These are phyloP conservation scores for Leishmania tarentolae DNA, from an alignment of 208 protist species.

Conservation along the genomic window DNA sequence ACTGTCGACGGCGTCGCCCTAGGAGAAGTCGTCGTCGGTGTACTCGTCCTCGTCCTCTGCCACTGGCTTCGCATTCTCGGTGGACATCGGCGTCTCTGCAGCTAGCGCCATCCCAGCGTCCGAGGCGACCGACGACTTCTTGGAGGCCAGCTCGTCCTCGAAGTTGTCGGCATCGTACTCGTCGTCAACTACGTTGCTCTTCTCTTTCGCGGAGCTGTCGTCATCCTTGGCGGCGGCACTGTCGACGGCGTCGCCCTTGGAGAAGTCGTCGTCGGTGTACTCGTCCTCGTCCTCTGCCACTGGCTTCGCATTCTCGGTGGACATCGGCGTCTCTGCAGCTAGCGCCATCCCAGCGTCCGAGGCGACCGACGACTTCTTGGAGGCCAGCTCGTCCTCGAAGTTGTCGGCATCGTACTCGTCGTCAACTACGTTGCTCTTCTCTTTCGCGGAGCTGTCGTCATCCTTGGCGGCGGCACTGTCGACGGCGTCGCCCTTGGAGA, in stretches of 20 bases:
- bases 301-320: no score
- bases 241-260: neutral
- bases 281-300: neutral
- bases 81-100: neutral
- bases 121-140: neutral
- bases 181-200: neutral
- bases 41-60: neutral
- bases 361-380: constrained; percentile 8
- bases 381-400: constrained; percentile 32
- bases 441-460: constrained; percentile 4
- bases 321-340: no score
- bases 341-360: neutral
- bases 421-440: neutral
- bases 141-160: neutral
- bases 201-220: neutral
- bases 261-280: constrained; percentile 17
- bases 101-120: neutral
- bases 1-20: neutral
- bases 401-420: constrained; percentile 31
- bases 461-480: neutral
- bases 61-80: neutral
- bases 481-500: no score
- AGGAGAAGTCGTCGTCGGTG: no score
- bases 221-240: neutral
- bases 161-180: constrained; percentile 6